Evolutionary conservation across 2,329 filamentous ascomycete genomes (phyloP).

Genomic region (Penicillium sp.): DNA sequence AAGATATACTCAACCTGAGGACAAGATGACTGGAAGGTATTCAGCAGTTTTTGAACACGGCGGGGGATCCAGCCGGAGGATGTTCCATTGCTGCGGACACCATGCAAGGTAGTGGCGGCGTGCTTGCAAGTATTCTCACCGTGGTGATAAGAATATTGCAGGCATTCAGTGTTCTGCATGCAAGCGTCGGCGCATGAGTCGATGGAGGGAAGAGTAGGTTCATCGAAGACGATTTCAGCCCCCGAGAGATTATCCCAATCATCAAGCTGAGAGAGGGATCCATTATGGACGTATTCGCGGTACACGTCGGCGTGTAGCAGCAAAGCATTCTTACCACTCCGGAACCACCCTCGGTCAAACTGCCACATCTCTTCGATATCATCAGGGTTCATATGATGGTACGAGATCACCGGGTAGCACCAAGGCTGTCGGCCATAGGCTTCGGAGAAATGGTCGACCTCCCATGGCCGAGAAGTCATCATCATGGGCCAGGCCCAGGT

Average conservation of each 20-base stretch:
- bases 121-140: constrained; percentile 18
- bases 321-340: constrained; percentile 48
- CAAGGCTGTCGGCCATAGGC: constrained; percentile 42
- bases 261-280: constrained; percentile 8
- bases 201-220: constrained; percentile 9
- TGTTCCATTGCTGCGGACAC: constrained; percentile 14
- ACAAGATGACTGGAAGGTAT: constrained; percentile 25
- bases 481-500: constrained; percentile 49
- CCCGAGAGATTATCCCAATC: constrained; percentile 29
- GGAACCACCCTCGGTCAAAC: constrained; percentile 52
- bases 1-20: constrained; percentile 24
- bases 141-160: constrained; percentile 28
- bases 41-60: constrained; percentile 23
- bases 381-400: constrained; percentile 47
- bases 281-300: constrained; percentile 21
- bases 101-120: constrained; percentile 22
- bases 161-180: constrained; percentile 21
- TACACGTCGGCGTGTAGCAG: constrained; percentile 31
- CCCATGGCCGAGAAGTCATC: constrained; percentile 37
- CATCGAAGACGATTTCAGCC: constrained; percentile 17
- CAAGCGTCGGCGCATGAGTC: constrained; percentile 27
- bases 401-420: constrained; percentile 51
- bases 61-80: constrained; percentile 28
- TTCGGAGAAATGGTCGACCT: constrained; percentile 41
- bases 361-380: constrained; percentile 45